Percentiles rank a stretch among this genome's conserved stretches.
Conservation (phyloP, 2,329 filamentous ascomycete species). For the Fusarium sp. region DNA sequence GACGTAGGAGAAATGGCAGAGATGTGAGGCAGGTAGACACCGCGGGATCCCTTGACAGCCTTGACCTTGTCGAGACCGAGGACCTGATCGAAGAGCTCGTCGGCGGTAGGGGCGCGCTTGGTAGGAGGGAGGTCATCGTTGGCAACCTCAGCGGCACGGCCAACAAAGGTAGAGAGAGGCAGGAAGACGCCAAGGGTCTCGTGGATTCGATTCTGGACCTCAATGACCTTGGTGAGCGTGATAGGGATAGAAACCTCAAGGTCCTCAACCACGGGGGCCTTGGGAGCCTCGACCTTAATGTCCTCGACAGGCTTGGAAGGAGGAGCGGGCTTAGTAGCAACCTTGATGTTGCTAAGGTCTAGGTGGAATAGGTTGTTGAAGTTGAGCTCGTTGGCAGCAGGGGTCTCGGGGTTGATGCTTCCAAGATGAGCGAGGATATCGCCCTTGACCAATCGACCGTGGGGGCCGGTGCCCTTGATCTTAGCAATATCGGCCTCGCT, state of each 20-base stretch:
- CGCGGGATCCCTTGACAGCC: constrained; percentile 65
- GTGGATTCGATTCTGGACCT: constrained; percentile 84
- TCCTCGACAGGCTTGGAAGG: constrained; percentile 51
- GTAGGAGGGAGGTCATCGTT: constrained; percentile 86
- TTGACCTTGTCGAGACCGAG: constrained; percentile 73
- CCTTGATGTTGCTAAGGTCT: constrained; percentile 95
- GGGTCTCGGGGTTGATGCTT: constrained; percentile 77
- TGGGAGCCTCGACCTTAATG: constrained; percentile 56
- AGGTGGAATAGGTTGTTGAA: constrained; percentile 84
- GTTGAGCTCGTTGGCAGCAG: constrained; percentile 76
- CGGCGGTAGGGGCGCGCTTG: constrained; percentile 71
- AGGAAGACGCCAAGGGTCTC: constrained; percentile 82
- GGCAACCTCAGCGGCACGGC: constrained; percentile 85
- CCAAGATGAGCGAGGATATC: constrained; percentile 94
- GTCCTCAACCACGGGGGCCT: constrained; percentile 60
- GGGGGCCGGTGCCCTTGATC: constrained; percentile 89
- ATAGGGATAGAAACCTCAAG: constrained; percentile 79
- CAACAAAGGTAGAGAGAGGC: constrained; percentile 88
- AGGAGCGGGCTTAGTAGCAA: constrained; percentile 68
- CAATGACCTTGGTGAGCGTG: constrained; percentile 81
- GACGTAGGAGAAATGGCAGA: constrained; percentile 65
- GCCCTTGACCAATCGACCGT: constrained; percentile 91
- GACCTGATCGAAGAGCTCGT: constrained; percentile 91
- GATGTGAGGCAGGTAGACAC: constrained; percentile 81
- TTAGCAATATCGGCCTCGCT: constrained; percentile 80